Conservation (phyloP, 1,284 basidiomycete species). For the Apiotrichum gamsii region DNA sequence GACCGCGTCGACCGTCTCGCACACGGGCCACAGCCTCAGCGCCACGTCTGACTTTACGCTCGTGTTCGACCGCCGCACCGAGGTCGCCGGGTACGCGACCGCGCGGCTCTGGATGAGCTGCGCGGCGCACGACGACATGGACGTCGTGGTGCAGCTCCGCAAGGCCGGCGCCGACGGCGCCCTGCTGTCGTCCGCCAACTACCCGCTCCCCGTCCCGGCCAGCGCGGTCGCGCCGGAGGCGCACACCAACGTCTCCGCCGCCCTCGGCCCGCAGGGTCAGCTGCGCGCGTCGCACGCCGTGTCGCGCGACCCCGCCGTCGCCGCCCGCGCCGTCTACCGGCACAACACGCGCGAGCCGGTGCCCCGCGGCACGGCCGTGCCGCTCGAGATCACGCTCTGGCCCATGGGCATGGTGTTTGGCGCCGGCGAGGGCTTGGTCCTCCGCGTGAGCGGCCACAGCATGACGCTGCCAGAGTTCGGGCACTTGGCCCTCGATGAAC, state of each 20-base stretch:
- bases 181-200: conserved; percentile 19
- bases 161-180: conserved; percentile 25
- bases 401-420: conserved; percentile 27
- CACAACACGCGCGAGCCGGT: conserved; percentile 23
- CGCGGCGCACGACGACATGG: conserved; percentile 26
- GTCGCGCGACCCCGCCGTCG: conserved; percentile 8
- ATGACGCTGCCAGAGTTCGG: conserved; percentile 19
- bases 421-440: conserved; percentile 23
- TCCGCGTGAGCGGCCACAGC: conserved; percentile 21
- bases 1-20: not conserved
- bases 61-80: conserved; percentile 17
- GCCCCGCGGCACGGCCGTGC: conserved; percentile 20
- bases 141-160: conserved; percentile 26
- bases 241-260: conserved; percentile 17
- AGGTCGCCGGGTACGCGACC: conserved; percentile 25
- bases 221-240: conserved; percentile 14
- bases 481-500: conserved; percentile 6
- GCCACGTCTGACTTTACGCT: conserved; percentile 15
- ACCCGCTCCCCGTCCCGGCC: conserved; percentile 17
- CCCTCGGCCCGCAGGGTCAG: conserved; percentile 24
- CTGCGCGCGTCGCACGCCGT: conserved; percentile 30
- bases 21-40: not conserved
- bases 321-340: conserved; percentile 15
- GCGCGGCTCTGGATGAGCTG: conserved; percentile 25
- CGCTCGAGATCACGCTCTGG: conserved; percentile 32